Evolutionary conservation across 1,284 basidiomycete species (phyloP), one percentile per base, ranked within the genome.

Genomic region (Takashimella koratensis): DNA sequence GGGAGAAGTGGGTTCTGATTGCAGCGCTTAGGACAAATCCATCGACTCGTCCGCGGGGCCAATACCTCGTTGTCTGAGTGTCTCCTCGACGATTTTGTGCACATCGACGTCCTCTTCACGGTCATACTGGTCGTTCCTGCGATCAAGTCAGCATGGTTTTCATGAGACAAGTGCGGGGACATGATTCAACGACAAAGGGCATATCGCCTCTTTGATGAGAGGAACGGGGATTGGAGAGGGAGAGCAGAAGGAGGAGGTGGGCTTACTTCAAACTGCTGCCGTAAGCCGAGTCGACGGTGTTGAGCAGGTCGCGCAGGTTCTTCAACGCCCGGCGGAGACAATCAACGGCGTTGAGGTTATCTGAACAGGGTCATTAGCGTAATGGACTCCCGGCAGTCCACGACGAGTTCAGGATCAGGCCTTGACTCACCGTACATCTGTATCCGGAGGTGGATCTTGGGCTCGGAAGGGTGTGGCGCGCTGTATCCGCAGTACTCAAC

Each of bases 401-500:
- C 30, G 47, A 16, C 43, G 52, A n/a, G 30, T 25, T 42, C 48
- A 20, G 21, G 40, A 11, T 20, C 22, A 36, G 16, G 8, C 10
- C 16, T 36, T 36, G 16, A 82, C 92, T 65, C 70, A 97, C 93
- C 93, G 70, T 95, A 95, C 94, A 98, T 98, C 82, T 98, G 95
- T 58, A 98, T 89, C 19, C 96, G 86, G 43, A 98, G 79, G 70
- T 98, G 90, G 65, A 98, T 96, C 71, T 90, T 87, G 66, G 90
- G 89, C 79, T 98, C 95, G 20, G 93, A 96, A 4, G 95, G 94
- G 77, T 98, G 94, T 1, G 95, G 95, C 36, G 85, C 89, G 66
- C 90, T 92, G 80, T 98, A 98, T 26, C 95, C 95, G 74, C 95
- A 98, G 75, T 98, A 98, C 77, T 97, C 92, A 53, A 98, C 95